Base-by-base conservation (phyloP, 164 flowering plant genomes). In the Vitis rupestris region DNA sequence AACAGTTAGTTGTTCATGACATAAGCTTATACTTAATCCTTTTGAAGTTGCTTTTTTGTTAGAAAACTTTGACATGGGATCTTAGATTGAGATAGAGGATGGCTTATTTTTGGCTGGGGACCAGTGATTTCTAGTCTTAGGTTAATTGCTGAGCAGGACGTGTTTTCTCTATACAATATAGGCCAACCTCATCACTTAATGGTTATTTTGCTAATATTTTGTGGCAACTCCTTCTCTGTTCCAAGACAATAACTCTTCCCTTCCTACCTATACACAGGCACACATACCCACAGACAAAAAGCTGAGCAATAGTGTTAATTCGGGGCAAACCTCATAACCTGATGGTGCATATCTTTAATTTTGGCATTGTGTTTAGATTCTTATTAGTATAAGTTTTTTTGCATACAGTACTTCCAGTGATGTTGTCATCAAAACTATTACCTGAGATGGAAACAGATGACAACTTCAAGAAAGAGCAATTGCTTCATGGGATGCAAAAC, bases 391-490 rank as follows among this genome's bases (percentile, higher is more conserved):
- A 3, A 29, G 8, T 0, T 64, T 59, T 17, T 65, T 15, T 73
- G 72, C 30, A 58, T 75, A 17, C 88, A 91, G 98, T 94, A 62
- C 73, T 94, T 47, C 98, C 97, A 3, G 95, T 92, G 16, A 94
- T 94, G 99, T 70, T 94, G 78, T 91, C 98, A 49, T 89, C 99
- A 17, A 95, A 94, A 85, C 82, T 90, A 62, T 72, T 94, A 77
- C 98, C 97, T 11, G 98, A 94, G 84, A 92, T 94, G 87, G 98
- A 94, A 79, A 75, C 72, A 31, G 99, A 92, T 54, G 97, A 94
- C 73, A 88, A 83, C 74, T 68, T 82, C 56, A 91, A 88, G 83
- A 83, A 86, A 76, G 99, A 94, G 73, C 95, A 90, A 71, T 68
- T 92, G 81, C 82, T 94, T 58, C 92, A 75, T 56, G 97, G 97